phyloP scores from a whole-genome alignment of 148 eudicot genomes.

The Drosera capensis region DNA sequence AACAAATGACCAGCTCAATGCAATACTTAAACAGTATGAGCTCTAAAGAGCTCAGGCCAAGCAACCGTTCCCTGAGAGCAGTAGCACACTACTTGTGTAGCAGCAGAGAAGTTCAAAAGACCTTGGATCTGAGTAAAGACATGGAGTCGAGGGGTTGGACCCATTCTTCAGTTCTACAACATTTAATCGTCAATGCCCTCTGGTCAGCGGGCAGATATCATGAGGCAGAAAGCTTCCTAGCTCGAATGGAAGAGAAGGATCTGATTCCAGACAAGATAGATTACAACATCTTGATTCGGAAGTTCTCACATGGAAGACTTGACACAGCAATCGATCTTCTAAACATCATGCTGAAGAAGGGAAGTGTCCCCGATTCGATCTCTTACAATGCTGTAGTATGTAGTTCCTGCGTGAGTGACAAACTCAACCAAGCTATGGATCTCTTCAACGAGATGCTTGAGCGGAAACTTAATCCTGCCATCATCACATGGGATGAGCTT shows the following conservation, averaged over 20 bases:
- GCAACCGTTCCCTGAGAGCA: conserved; percentile 40
- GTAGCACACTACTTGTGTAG: conserved; percentile 25
- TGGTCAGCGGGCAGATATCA: conserved; percentile 23
- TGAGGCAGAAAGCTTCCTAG: conserved; percentile 35
- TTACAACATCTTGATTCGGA: conserved; percentile 38
- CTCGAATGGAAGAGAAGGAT: conserved; percentile 21
- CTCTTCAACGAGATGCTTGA: conserved; percentile 50
- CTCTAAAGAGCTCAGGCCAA: conserved; percentile 27
- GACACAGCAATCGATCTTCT: conserved; percentile 46
- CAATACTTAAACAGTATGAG: conserved; percentile 32
- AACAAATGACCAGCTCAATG: conserved; percentile 19
- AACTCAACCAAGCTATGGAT: conserved; percentile 41
- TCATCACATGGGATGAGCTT: conserved; percentile 35
- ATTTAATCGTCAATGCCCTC: conserved; percentile 32
- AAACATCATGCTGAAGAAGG: conserved; percentile 38
- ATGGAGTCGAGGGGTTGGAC: conserved; percentile 44
- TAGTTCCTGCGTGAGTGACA: conserved; percentile 19
- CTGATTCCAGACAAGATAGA: conserved; percentile 20
- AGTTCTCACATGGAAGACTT: conserved; percentile 17
- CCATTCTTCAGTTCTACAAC: conserved; percentile 29
- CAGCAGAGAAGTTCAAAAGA: conserved; percentile 31
- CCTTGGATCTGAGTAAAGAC: conserved; percentile 35
- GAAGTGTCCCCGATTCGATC: conserved; percentile 25
- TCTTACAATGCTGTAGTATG: conserved; percentile 44
- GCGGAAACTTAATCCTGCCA: conserved; percentile 36